Percentiles rank a stretch among this genome's conserved stretches.
These are phyloP conservation scores for Amaranthus tricolor DNA, from an alignment of 179 eudicot species.

Conservation along the genomic window DNA sequence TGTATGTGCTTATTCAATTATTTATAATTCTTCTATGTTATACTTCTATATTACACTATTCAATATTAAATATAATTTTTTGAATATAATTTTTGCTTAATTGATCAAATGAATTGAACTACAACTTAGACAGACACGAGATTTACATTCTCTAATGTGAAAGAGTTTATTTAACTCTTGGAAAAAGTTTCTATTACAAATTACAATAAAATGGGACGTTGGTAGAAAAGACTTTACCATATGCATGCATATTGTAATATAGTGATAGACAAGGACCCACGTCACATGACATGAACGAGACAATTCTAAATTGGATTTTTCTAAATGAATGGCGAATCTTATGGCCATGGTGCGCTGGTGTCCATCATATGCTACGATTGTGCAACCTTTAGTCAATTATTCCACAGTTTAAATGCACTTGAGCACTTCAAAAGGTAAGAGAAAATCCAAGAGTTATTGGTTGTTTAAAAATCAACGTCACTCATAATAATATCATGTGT, in stretches of 20 bases:
- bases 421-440: neutral
- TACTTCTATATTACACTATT: no score
- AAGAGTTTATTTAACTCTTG: neutral
- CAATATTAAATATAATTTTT: no score
- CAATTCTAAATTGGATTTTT: neutral
- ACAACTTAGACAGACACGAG: no score
- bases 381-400: no score
- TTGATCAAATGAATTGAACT: no score
- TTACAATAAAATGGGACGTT: constrained; percentile 1
- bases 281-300: neutral
- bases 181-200: no score
- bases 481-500: no score
- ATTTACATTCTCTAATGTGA: no score
- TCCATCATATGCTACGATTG: neutral
- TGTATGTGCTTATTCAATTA: no score
- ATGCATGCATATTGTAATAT: neutral
- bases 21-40: no score
- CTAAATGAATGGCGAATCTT: neutral
- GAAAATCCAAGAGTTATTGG: neutral
- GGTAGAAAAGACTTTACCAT: neutral
- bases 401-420: neutral
- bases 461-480: no score
- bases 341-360: neutral
- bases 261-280: constrained; percentile 6
- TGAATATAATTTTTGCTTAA: no score